These are phyloP conservation scores for Eremochloa ophiuroides DNA, from an alignment of 176 grass and related monocot species.

Conservation along the genomic window DNA sequence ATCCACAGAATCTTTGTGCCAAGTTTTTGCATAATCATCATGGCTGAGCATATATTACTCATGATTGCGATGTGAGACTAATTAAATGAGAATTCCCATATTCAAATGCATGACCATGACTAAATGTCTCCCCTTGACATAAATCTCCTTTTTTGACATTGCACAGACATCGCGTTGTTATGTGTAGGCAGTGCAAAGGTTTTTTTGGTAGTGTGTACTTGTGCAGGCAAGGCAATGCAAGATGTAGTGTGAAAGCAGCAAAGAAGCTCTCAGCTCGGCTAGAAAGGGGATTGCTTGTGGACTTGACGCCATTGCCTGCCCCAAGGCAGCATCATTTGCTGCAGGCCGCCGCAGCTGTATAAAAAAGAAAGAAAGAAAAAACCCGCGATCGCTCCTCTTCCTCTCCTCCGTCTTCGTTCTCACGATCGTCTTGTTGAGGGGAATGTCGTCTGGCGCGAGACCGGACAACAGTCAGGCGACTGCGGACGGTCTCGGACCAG, in stretches of 20 bases:
- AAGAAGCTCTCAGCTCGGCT: background rate
- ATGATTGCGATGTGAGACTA: conserved; percentile 15
- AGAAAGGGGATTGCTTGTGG: conserved; percentile 21
- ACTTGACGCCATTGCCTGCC: background rate
- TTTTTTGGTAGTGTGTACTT: background rate
- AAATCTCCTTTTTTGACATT: background rate
- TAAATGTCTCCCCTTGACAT: conserved; percentile 4
- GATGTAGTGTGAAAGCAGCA: conserved; percentile 34
- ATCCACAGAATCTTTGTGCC: conserved; percentile 7
- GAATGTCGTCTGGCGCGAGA: conserved; percentile 79
- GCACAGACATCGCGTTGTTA: background rate
- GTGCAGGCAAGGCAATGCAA: conserved; percentile 13
- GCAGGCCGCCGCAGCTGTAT: background rate
- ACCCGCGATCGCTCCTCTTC: background rate
- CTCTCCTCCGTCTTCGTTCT: background rate
- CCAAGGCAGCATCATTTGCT: conserved; percentile 28
- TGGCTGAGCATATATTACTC: conserved; percentile 26
- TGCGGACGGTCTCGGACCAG: conserved; percentile 80
- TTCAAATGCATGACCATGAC: conserved; percentile 9
- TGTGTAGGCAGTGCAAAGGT: background rate
- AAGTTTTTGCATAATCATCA: conserved; percentile 4
- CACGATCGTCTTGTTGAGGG: conserved; percentile 53
- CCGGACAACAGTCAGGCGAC: too few species aligned
- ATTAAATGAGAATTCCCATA: background rate
- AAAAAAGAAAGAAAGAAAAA: background rate